Conservation (phyloP, 2,329 filamentous ascomycete genomes). For the Sarocladiaceae sp. region DNA sequence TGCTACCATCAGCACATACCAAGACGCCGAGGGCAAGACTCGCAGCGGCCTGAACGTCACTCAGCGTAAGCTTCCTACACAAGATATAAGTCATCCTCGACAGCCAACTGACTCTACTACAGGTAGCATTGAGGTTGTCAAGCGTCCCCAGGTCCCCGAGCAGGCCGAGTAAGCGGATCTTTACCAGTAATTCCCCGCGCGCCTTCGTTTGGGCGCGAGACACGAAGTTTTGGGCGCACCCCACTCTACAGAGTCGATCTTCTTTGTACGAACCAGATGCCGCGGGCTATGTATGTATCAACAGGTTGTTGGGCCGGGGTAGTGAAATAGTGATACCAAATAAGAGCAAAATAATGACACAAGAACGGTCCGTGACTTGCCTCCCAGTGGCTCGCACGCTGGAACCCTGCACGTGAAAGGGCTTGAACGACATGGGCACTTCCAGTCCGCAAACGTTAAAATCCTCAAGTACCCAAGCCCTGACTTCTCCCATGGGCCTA, state of each 20-base stretch:
- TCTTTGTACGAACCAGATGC: constrained; percentile 6
- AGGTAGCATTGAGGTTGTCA: constrained; percentile 41
- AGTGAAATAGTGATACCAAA: constrained; percentile 5
- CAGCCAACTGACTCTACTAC: constrained; percentile 14
- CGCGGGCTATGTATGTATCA: constrained; percentile 7
- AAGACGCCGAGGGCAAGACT: constrained; percentile 64
- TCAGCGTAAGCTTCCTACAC: constrained; percentile 85
- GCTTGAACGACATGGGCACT: too few species aligned
- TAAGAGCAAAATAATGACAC: neutral
- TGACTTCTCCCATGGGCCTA: too few species aligned
- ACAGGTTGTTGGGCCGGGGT: constrained; percentile 6
- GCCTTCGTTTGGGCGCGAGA: too few species aligned
- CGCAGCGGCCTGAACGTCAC: constrained; percentile 60
- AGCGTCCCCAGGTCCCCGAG: constrained; percentile 25
- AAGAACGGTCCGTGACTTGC: too few species aligned
- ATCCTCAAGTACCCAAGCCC: too few species aligned
- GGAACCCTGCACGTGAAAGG: too few species aligned
- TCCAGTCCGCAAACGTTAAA: too few species aligned
- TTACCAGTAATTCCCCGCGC: neutral
- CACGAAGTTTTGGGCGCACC: too few species aligned
- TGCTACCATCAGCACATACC: constrained; percentile 59
- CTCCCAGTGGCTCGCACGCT: too few species aligned
- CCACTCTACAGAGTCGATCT: constrained; percentile 3
- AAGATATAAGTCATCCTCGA: too few species aligned
- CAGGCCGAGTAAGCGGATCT: constrained; percentile 4